Evolutionary conservation across 306 rosid genomes (phyloP), one percentile per base, ranked within the genome.

Genomic region (Trifolium dubium): DNA sequence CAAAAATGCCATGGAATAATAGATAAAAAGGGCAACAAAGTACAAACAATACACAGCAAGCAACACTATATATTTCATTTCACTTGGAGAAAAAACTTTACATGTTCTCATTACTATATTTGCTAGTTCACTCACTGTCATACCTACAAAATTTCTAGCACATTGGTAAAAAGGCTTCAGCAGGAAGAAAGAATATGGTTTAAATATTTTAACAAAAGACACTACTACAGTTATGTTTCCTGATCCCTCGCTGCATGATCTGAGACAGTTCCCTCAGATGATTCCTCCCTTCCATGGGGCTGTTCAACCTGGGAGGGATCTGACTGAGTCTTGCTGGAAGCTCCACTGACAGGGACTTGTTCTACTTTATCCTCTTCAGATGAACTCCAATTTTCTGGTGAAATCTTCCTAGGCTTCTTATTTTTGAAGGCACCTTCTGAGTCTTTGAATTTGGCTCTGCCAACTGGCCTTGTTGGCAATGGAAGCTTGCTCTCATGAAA

Each of bases 191-290:
- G 91, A 88, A 91, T 85, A 83, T 54, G 67, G 82, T 75, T 83
- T 80, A 69, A 79, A 44, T 80, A 44, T 86, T 78, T 83, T 50
- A 37, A 34, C 74, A 64, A 60, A 31, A 49, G 83, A 75, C 49
- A 59, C 63, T 47, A 82, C 67, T 67, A 82, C 82, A 79, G 78
- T 90, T 79, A 86, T 28, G 91, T 74, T 83, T 94, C 96, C 83
- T 69, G 77, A 31, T 94, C 94, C 80, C 88, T 85, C 73, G 64
- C 71, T 75, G 74, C 88, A 83, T 89, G 89, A 81, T 94, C 97
- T 1, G 99, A 94, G 71, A 94, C 92, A 0, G 99, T 94, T 70
- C 93, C 99, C 84, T 94, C 99, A 11, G 99, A 92, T 8, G 99
- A 94, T 59, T 79, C 69, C 76, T 89, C 95, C 78, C 40, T 92